These are phyloP conservation scores for Aspergillus cristatus DNA, from an alignment of 495 filamentous ascomycete species.

Conservation along the genomic window DNA sequence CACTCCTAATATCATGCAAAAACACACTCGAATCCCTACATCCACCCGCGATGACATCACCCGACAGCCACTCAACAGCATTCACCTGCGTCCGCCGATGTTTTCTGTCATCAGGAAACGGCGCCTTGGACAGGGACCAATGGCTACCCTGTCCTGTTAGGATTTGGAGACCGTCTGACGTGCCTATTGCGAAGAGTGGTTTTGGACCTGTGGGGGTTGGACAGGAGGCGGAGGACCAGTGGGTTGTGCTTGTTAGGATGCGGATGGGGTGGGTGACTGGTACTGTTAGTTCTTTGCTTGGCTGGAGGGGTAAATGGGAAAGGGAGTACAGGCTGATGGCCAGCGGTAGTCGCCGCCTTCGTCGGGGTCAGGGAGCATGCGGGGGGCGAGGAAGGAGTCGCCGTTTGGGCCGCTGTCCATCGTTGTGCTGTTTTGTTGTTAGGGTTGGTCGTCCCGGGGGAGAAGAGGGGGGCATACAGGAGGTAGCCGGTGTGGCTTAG, in stretches of 20 bases:
- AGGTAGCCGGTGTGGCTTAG: constrained; percentile 30
- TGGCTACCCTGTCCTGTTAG: constrained; percentile 20
- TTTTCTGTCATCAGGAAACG: constrained; percentile 19
- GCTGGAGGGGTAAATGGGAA: background rate
- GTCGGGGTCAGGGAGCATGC: constrained; percentile 27
- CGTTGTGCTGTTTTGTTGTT: constrained; percentile 23
- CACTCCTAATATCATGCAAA: constrained; percentile 25
- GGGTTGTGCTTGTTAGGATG: constrained; percentile 17
- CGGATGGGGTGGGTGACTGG: constrained; percentile 24
- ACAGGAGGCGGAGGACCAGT: constrained; percentile 32
- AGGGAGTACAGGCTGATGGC: constrained; percentile 20
- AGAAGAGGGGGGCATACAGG: constrained; percentile 18
- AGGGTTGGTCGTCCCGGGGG: constrained; percentile 4
- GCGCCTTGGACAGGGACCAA: constrained; percentile 26
- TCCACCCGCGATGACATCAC: constrained; percentile 27
- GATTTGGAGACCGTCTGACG: constrained; percentile 32
- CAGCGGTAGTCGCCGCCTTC: constrained; percentile 25
- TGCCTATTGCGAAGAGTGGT: constrained; percentile 32
- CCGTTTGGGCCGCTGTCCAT: constrained; percentile 32
- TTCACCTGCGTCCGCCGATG: no score
- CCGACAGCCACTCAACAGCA: constrained; percentile 36
- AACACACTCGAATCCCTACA: constrained; percentile 28
- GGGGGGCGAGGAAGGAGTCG: constrained; percentile 26
- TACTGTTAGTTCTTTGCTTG: background rate
- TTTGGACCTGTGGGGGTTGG: constrained; percentile 18